These are phyloP conservation scores for Monilinia vaccinii-corymbosi DNA, from an alignment of 2,329 filamentous ascomycete genomes.

Conservation along the genomic window DNA sequence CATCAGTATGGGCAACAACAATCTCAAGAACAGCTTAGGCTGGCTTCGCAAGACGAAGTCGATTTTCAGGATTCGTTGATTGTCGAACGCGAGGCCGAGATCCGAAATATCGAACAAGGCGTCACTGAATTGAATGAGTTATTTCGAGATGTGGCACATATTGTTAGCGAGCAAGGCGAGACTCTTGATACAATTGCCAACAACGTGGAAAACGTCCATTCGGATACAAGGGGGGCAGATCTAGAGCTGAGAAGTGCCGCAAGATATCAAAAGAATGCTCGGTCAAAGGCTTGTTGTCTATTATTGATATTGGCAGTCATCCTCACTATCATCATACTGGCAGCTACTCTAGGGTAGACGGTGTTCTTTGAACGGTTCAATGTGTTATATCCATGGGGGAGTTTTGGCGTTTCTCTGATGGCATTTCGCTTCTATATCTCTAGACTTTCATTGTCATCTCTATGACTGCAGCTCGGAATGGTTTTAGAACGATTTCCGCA, in stretches of 20 bases:
- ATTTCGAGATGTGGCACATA: constrained; percentile 96
- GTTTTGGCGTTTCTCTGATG: constrained; percentile 10
- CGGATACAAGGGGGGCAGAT: constrained; percentile 78
- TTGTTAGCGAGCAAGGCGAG: constrained; percentile 89
- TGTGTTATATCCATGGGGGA: constrained; percentile 9
- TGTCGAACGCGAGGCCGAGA: constrained; percentile 92
- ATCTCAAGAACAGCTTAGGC: constrained; percentile 66
- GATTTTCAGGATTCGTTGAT: constrained; percentile 96
- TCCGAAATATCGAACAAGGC: constrained; percentile 93
- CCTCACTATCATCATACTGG: constrained; percentile 79
- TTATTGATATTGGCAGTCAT: constrained; percentile 83
- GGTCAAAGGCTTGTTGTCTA: constrained; percentile 90
- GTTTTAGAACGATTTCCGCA: not conserved
- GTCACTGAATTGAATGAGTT: constrained; percentile 94
- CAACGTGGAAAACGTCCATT: constrained; percentile 75
- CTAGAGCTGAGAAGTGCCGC: constrained; percentile 76
- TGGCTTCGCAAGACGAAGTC: constrained; percentile 88
- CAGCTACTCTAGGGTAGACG: constrained; percentile 63
- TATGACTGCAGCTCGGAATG: not conserved
- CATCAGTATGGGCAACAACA: constrained; percentile 44
- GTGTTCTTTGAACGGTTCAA: not conserved
- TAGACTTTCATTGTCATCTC: not conserved
- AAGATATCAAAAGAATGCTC: constrained; percentile 88
- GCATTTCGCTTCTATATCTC: not conserved
- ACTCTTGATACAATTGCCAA: constrained; percentile 78